A percentile compares a stretch with the other conserved stretches of the same genome.
Evolutionary conservation across 441 rosid species (phyloP).

Genomic region (Francoa sonchifolia): DNA sequence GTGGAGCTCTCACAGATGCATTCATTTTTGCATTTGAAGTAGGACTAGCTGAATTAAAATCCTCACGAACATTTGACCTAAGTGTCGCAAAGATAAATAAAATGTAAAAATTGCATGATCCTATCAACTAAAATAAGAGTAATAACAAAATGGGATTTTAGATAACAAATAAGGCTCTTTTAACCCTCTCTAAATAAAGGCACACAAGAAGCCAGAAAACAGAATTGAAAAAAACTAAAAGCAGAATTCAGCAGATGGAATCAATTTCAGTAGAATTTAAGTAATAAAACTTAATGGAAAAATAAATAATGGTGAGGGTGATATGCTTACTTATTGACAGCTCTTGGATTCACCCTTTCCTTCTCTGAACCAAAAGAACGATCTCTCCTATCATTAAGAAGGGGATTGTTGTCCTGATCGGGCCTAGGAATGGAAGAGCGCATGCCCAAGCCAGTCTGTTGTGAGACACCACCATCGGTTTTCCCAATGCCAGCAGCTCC

Average conservation of each 20-base stretch:
- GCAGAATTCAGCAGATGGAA: background rate
- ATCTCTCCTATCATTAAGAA: slow-evolving; percentile 69
- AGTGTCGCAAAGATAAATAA: slow-evolving; percentile 14
- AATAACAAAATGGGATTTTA: slow-evolving; percentile 3
- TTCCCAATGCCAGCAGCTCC: slow-evolving; percentile 63
- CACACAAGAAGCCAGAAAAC: slow-evolving; percentile 2
- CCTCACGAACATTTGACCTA: slow-evolving; percentile 70
- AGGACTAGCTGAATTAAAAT: slow-evolving; percentile 77
- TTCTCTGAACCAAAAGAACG: slow-evolving; percentile 64
- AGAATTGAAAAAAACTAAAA: too few relatives aligned
- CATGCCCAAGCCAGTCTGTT: slow-evolving; percentile 42
- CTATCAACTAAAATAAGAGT: slow-evolving; percentile 2
- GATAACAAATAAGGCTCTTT: background rate
- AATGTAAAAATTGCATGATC: slow-evolving; percentile 6
- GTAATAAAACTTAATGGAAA: background rate
- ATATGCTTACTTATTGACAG: slow-evolving; percentile 82
- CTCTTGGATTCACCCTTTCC: slow-evolving; percentile 65
- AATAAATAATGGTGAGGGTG: too few relatives aligned
- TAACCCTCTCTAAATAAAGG: slow-evolving; percentile 1
- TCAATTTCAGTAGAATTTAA: background rate
- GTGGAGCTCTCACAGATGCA: slow-evolving; percentile 63
- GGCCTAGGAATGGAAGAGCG: slow-evolving; percentile 55
- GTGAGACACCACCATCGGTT: slow-evolving; percentile 51
- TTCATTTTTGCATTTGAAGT: slow-evolving; percentile 57
- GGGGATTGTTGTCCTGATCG: slow-evolving; percentile 46